Evolutionary conservation across 495 filamentous ascomycete species (phyloP), one percentile per base, ranked within the genome.

Genomic region (Podospora tetraspora): DNA sequence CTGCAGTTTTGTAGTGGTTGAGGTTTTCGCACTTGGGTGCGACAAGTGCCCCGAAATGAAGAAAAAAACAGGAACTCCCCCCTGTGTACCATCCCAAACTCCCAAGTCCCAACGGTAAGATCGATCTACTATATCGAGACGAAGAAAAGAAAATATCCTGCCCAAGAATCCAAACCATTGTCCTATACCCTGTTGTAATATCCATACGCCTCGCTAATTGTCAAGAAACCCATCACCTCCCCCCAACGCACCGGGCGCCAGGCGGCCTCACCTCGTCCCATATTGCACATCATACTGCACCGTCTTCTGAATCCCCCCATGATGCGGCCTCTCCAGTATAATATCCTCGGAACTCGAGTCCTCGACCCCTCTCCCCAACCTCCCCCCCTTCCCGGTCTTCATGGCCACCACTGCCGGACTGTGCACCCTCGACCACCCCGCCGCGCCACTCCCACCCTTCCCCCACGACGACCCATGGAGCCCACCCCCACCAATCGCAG

Each of bases 241-340:
- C 3, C 11, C 32, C 32, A 34, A n/a, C 43, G 43, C 63, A 57
- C 16, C 22, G 21, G 23, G 19, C 63, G 16, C 22, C 24, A 6
- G 27, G 0, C 27, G 1, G 11, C 27, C 19, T 59, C 13, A 65
- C 43, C 56, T 59, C 16, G 63, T 19, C 25, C 65, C 69, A 56
- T 66, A 71, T 60, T 71, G 66, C 13, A 68, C 66, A 16, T 66
- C 66, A 29, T 68, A 69, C 29, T 52, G 43, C 13, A 71, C 63
- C 62, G 69, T 68, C 66, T 68, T 66, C 30, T 66, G 62, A 59
- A 68, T 68, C 10, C 61, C 60, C 24, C 64, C 64, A 9, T 63
- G 60, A 3, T 30, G 21, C 43, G 43, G 43, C 43, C 19, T 32
- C 63, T 66, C 68, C 3, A 66, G 60, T 1, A 68, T 66, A 12